Base-by-base conservation (phyloP, 2,329 filamentous ascomycete species). In the Fusarium pseudograminearum region DNA sequence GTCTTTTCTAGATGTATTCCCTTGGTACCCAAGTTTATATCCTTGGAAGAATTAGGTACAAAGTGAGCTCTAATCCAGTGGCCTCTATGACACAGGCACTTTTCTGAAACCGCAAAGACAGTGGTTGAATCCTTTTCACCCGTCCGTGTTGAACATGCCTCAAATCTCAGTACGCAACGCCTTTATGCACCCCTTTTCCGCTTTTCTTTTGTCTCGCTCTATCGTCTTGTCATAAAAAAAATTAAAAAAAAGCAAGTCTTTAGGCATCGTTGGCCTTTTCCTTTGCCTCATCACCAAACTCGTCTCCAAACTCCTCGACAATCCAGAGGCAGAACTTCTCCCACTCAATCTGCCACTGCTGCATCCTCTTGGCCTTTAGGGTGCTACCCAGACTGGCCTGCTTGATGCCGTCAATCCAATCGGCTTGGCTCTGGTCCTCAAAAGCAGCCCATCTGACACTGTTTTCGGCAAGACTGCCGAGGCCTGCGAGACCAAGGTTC, bases 281-380 rank as follows among this genome's bases (percentile, higher is more conserved):
- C 31, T 57, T 48, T 20, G 61, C 54, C 15, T 77, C 74, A 0
- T 58, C 74, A 34, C 78, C 83, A 57, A 87, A 95, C 79, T 94
- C 89, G 1, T 85, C 84, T 11, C 83, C 85, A 73, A 87, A 97
- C 80, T 97, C 92, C 38, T 89, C 84, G 12, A 97, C 91, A 45
- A 98, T 85, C 94, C 94, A 98, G 56, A 93, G 85, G 76, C 94
- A 98, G 77, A 96, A 98, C 75, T 88, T 86, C 83, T 98, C 95
- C 89, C 94, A 98, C 71, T 92, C 88, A 36, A 88, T 81, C 51
- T 88, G 87, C 93, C 94, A 98, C 78, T 94, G 86, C 77, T 89
- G 89, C 78, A 98, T 80, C 67, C 90, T 85, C 77, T 89, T 77
- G 0, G 92, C 92, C 77, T 96, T 91, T 55, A 91, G 72, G 0